Evolutionary conservation across 805 yeast species (phyloP).

Genomic region (Alloascoidea africana): DNA sequence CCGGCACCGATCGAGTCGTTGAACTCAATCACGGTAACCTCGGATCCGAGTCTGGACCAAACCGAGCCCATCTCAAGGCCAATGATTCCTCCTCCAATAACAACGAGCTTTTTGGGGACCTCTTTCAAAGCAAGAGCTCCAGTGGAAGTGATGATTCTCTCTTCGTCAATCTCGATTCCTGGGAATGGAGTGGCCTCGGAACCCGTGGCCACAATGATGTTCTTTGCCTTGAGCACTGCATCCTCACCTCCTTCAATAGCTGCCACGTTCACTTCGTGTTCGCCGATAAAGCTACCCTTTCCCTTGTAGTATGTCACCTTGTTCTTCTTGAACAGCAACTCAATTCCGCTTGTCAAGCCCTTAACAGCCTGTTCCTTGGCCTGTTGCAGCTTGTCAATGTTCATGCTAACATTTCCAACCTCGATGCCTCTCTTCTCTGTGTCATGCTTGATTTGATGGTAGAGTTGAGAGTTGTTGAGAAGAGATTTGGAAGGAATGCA

Average conservation of each 20-base stretch:
- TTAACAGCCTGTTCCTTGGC: slow-evolving; percentile 86
- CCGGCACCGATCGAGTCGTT: slow-evolving; percentile 91
- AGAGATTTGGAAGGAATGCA: slow-evolving; percentile 97
- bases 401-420: slow-evolving; percentile 58
- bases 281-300: slow-evolving; percentile 74
- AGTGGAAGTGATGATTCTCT: slow-evolving; percentile 91
- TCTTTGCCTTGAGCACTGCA: slow-evolving; percentile 60
- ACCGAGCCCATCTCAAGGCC: slow-evolving; percentile 99
- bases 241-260: slow-evolving; percentile 80
- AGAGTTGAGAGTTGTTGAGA: slow-evolving; percentile 86
- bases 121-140: slow-evolving; percentile 78
- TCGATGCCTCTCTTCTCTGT: slow-evolving; percentile 83
- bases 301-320: slow-evolving; percentile 93
- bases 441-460: slow-evolving; percentile 79
- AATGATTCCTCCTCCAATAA: slow-evolving; percentile 99
- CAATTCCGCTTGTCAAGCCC: slow-evolving; percentile 88
- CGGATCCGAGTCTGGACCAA: slow-evolving; percentile 86
- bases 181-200: slow-evolving; percentile 99
- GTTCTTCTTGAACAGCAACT: slow-evolving; percentile 88
- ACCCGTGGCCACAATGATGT: slow-evolving; percentile 94
- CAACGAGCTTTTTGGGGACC: slow-evolving; percentile 80
- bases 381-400: slow-evolving; percentile 68
- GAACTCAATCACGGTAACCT: slow-evolving; percentile 91
- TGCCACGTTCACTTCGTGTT: slow-evolving; percentile 59
- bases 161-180: slow-evolving; percentile 91